Conservation (phyloP, 805 yeast genomes). For the Kazachstania kunashirensis region DNA sequence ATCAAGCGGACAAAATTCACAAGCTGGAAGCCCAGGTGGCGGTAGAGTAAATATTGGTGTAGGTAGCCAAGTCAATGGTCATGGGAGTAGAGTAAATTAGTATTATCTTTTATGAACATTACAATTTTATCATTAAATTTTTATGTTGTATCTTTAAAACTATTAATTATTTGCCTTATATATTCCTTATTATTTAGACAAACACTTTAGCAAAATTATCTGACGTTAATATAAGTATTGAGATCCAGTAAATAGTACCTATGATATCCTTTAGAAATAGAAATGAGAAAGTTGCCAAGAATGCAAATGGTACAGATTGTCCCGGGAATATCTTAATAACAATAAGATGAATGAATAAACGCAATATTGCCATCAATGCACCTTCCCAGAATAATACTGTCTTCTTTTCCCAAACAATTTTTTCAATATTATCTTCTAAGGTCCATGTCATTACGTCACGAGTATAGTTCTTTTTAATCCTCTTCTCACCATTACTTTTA, state of each 20-base stretch:
- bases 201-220: background rate
- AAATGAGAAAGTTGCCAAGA: conserved; percentile 8
- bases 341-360: conserved; percentile 12
- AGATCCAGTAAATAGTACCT: conserved; percentile 12
- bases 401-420: conserved; percentile 20
- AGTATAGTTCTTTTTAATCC: conserved; percentile 29
- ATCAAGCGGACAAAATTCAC: background rate
- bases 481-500: conserved; percentile 23
- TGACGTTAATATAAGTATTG: conserved; percentile 5
- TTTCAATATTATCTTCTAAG: conserved; percentile 31
- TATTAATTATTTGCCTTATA: no score
- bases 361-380: conserved; percentile 7
- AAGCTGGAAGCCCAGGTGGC: conserved; percentile 12
- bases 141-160: no score
- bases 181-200: no score
- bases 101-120: background rate
- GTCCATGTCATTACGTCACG: conserved; percentile 32
- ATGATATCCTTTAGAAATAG: conserved; percentile 7
- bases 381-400: conserved; percentile 27
- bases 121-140: no score
- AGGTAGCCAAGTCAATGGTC: conserved; percentile 14
- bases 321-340: conserved; percentile 7
- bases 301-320: conserved; percentile 11
- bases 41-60: conserved; percentile 20
- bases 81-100: conserved; percentile 17